Evolutionary conservation across 2,329 filamentous ascomycete genomes (phyloP).

Genomic region (Aureobasidium pullulans): DNA sequence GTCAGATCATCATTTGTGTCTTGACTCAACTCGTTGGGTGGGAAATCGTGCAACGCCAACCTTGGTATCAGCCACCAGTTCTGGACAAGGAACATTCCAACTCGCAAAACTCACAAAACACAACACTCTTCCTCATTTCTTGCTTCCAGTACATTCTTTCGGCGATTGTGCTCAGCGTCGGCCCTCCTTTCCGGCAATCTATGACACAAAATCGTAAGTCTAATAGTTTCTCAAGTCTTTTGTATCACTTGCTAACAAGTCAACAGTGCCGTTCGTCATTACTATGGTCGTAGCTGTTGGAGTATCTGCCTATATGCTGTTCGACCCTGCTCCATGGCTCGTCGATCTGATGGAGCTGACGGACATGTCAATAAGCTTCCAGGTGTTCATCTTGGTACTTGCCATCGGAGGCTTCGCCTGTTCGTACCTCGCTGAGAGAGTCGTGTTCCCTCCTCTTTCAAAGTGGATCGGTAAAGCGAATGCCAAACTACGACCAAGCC

Average conservation of each 20-base stretch:
- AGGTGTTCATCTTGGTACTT: slow-evolving; percentile 61
- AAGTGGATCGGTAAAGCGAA: slow-evolving; percentile 58
- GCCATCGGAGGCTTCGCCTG: slow-evolving; percentile 61
- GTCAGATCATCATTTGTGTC: slow-evolving; percentile 78
- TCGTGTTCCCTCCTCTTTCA: slow-evolving; percentile 62
- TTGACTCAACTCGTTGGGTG: slow-evolving; percentile 68
- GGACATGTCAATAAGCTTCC: slow-evolving; percentile 63
- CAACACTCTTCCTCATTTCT: slow-evolving; percentile 77
- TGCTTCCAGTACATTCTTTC: slow-evolving; percentile 94
- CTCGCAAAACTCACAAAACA: slow-evolving; percentile 88
- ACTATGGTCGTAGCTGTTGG: slow-evolving; percentile 64
- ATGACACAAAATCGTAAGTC: slow-evolving; percentile 70
- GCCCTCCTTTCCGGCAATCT: slow-evolving; percentile 76
- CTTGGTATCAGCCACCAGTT: slow-evolving; percentile 80
- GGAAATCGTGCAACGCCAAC: slow-evolving; percentile 64
- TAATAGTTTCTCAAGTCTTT: background rate
- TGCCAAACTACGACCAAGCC: slow-evolving; percentile 47
- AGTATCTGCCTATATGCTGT: slow-evolving; percentile 72
- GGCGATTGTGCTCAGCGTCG: slow-evolving; percentile 84
- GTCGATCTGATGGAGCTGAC: slow-evolving; percentile 78
- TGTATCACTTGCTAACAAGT: slow-evolving; percentile 19
- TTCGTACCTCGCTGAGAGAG: slow-evolving; percentile 65
- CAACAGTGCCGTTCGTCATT: slow-evolving; percentile 69
- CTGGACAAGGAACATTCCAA: slow-evolving; percentile 73
- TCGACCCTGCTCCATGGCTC: slow-evolving; percentile 64